Conservation (phyloP, 2,329 filamentous ascomycete genomes). For the Colletotrichum acutatum region DNA sequence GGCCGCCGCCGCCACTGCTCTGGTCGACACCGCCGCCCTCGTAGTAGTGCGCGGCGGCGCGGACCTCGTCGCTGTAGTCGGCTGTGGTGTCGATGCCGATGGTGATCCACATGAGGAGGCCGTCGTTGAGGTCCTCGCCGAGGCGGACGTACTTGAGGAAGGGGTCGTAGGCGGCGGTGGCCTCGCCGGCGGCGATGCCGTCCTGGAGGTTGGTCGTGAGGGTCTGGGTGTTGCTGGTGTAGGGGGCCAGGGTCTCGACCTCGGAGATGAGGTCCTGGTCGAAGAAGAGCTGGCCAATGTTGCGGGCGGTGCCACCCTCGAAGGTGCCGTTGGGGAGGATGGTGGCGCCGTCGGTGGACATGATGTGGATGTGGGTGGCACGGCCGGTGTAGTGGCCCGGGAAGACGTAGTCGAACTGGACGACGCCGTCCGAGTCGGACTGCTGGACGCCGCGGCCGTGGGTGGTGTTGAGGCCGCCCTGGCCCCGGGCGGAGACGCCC, state of each 20-base stretch:
- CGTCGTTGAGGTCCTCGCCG: slow-evolving; percentile 62
- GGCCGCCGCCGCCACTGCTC: slow-evolving; percentile 18
- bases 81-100: slow-evolving; percentile 58
- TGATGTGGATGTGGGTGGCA: slow-evolving; percentile 59
- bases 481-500: slow-evolving; percentile 41
- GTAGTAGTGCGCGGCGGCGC: slow-evolving; percentile 27
- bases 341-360: slow-evolving; percentile 51
- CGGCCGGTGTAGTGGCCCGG: slow-evolving; percentile 58
- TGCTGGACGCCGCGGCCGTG: slow-evolving; percentile 34
- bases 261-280: slow-evolving; percentile 28
- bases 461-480: slow-evolving; percentile 33
- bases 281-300: slow-evolving; percentile 35
- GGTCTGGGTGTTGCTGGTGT: slow-evolving; percentile 56
- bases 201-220: slow-evolving; percentile 65
- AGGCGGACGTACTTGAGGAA: slow-evolving; percentile 68
- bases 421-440: slow-evolving; percentile 39
- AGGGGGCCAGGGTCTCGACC: slow-evolving; percentile 62
- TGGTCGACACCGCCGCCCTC: slow-evolving; percentile 30
- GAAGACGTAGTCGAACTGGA: slow-evolving; percentile 55
- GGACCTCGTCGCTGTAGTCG: slow-evolving; percentile 28
- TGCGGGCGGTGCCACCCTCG: slow-evolving; percentile 46
- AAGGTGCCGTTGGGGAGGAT: slow-evolving; percentile 48
- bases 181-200: slow-evolving; percentile 49
- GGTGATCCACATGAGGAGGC: slow-evolving; percentile 65
- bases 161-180: slow-evolving; percentile 59